phyloP scores from a whole-genome alignment of 1,139 yeast species.

The Saccharomyces pastorianus region DNA sequence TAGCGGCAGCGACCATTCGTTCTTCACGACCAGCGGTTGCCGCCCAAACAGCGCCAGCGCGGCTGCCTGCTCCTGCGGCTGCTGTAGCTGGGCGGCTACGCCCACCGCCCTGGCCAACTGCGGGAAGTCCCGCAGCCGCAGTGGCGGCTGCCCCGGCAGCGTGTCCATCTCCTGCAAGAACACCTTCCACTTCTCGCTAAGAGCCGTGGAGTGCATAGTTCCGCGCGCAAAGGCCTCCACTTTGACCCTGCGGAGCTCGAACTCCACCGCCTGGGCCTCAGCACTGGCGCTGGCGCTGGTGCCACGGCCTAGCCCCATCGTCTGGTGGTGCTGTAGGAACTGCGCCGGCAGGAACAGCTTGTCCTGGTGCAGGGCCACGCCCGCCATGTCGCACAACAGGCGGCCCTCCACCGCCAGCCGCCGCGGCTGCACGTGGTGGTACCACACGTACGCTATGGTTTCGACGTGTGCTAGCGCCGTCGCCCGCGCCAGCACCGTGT shows the following conservation, averaged over 20 bases:
- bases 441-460: slow-evolving; percentile 26
- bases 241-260: slow-evolving; percentile 16
- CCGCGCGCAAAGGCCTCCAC: slow-evolving; percentile 28
- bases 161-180: slow-evolving; percentile 27
- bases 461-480: slow-evolving; percentile 21
- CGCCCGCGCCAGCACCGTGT: slow-evolving; percentile 2
- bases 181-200: slow-evolving; percentile 29
- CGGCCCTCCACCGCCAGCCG: slow-evolving; percentile 19
- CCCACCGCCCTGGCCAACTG: slow-evolving; percentile 14
- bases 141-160: slow-evolving; percentile 7
- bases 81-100: slow-evolving; percentile 2
- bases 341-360: slow-evolving; percentile 20
- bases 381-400: slow-evolving; percentile 22
- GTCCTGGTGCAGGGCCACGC: slow-evolving; percentile 18
- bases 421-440: slow-evolving; percentile 22
- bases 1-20: slow-evolving; percentile 18
- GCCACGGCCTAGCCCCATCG: slow-evolving; percentile 6
- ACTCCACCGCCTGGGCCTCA: too few relatives aligned
- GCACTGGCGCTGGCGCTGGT: too few relatives aligned
- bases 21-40: slow-evolving; percentile 14
- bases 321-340: slow-evolving; percentile 18
- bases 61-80: slow-evolving; percentile 2
- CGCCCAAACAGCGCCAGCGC: slow-evolving; percentile 16
- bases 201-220: slow-evolving; percentile 13
- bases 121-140: slow-evolving; percentile 27